phyloP scores from a whole-genome alignment of 2,329 filamentous ascomycete species.

The Neoarthrinium moseri region DNA sequence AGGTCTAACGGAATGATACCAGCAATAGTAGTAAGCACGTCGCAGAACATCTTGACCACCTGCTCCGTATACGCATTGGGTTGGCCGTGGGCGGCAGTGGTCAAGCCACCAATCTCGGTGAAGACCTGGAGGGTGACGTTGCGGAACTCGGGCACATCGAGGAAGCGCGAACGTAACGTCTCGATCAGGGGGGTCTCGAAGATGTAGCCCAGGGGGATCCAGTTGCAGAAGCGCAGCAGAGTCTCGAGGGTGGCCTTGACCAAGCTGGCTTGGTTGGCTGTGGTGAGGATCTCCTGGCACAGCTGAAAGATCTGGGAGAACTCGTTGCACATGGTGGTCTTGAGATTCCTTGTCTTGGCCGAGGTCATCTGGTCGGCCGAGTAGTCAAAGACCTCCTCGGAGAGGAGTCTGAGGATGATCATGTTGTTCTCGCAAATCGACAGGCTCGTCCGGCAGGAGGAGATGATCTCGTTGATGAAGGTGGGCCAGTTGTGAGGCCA shows the following conservation, averaged over 20 bases:
- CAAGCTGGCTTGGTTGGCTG: slow-evolving; percentile 81
- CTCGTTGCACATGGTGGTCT: slow-evolving; percentile 98
- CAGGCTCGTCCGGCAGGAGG: slow-evolving; percentile 89
- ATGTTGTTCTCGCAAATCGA: slow-evolving; percentile 99
- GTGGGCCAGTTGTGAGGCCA: slow-evolving; percentile 99
- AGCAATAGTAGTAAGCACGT: slow-evolving; percentile 88
- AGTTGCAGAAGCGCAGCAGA: slow-evolving; percentile 93
- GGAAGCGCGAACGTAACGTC: slow-evolving; percentile 86
- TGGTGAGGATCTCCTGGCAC: slow-evolving; percentile 91
- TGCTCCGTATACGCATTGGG: slow-evolving; percentile 86
- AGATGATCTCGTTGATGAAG: slow-evolving; percentile 99
- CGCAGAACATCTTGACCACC: slow-evolving; percentile 97
- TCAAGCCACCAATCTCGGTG: slow-evolving; percentile 93
- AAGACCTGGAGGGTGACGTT: slow-evolving; percentile 96
- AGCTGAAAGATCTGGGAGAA: slow-evolving; percentile 98
- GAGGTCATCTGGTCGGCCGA: slow-evolving; percentile 99
- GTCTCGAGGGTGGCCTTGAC: slow-evolving; percentile 98
- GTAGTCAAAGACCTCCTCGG: slow-evolving; percentile 98
- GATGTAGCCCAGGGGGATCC: slow-evolving; percentile 97
- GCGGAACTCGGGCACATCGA: slow-evolving; percentile 91
- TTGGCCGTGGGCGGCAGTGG: slow-evolving; percentile 70
- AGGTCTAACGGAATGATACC: slow-evolving; percentile 89
- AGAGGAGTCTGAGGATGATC: slow-evolving; percentile 92
- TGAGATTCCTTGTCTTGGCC: slow-evolving; percentile 90
- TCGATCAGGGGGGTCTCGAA: slow-evolving; percentile 98